Evolutionary conservation across 257 asterid genomes (phyloP).

Genomic region (Solanum rostratum): DNA sequence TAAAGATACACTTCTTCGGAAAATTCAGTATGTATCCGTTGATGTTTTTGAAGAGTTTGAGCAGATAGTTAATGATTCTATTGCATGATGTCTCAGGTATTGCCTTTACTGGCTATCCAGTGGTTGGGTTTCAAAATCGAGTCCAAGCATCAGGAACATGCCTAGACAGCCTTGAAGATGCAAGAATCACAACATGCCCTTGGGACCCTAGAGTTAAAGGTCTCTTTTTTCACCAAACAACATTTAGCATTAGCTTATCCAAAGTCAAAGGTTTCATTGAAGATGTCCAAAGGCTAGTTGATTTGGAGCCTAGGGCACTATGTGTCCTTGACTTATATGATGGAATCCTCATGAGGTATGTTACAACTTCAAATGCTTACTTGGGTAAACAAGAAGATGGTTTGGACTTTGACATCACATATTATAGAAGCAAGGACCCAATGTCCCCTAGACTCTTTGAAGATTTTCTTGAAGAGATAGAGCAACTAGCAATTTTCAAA

Average conservation of each 20-base stretch:
- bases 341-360: slow-evolving; percentile 15
- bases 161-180: slow-evolving; percentile 9
- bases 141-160: slow-evolving; percentile 18
- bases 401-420: slow-evolving; percentile 14
- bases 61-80: background rate
- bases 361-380: slow-evolving; percentile 15
- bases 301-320: background rate
- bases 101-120: slow-evolving; percentile 6
- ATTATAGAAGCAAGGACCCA: slow-evolving; percentile 13
- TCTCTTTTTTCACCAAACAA: slow-evolving; percentile 9
- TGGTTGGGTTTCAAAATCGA: slow-evolving; percentile 10
- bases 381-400: slow-evolving; percentile 19
- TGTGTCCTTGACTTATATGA: slow-evolving; percentile 6
- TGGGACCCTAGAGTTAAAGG: slow-evolving; percentile 19
- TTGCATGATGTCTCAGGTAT: background rate
- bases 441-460: slow-evolving; percentile 10
- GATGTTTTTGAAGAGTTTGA: no score
- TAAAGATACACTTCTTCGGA: no score
- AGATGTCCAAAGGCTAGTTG: slow-evolving; percentile 1
- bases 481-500: slow-evolving; percentile 10
- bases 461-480: slow-evolving; percentile 17
- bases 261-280: slow-evolving; percentile 10
- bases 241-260: slow-evolving; percentile 6
- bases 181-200: slow-evolving; percentile 6
- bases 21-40: no score